Conservation (phyloP, 2,329 filamentous ascomycete species). For the Aspergillus fructus region DNA sequence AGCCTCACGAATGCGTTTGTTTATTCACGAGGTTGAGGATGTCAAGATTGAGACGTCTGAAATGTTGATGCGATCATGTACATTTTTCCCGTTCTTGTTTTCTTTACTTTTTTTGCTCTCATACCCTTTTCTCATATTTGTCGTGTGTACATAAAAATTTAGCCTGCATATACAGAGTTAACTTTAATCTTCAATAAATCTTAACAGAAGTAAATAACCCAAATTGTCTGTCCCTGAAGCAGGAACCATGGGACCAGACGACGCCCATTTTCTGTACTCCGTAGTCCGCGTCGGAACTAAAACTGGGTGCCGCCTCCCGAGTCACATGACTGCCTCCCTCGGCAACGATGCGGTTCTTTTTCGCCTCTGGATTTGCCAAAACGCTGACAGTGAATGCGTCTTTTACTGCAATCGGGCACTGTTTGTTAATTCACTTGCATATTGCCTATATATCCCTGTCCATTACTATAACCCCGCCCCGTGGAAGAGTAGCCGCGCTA, state of each 20-base stretch:
- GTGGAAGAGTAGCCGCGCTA: not conserved
- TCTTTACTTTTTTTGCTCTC: slow-evolving; percentile 17
- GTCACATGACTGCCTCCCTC: slow-evolving; percentile 24
- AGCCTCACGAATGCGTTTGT: slow-evolving; percentile 25
- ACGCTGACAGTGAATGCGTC: not conserved
- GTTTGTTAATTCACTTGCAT: not conserved
- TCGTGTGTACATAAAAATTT: slow-evolving; percentile 34
- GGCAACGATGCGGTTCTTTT: slow-evolving; percentile 19
- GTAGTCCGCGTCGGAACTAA: not conserved
- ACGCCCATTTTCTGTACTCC: not conserved
- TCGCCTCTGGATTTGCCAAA: slow-evolving; percentile 14
- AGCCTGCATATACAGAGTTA: slow-evolving; percentile 27
- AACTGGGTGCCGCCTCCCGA: slow-evolving; percentile 12
- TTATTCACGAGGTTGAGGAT: slow-evolving; percentile 25
- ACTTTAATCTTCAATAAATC: not conserved
- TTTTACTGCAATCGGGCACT: not conserved
- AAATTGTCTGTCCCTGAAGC: not conserved
- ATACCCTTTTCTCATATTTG: slow-evolving; percentile 21
- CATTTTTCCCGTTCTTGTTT: slow-evolving; percentile 18
- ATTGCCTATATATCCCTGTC: not conserved
- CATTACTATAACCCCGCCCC: not conserved
- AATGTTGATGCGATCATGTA: slow-evolving; percentile 32
- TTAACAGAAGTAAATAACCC: not conserved
- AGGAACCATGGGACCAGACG: not conserved
- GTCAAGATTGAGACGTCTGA: slow-evolving; percentile 35